Percentiles rank a stretch among this genome's conserved stretches.
These are phyloP conservation scores for Microglena sp. DNA, from an alignment of 139 green algal species.

Conservation along the genomic window DNA sequence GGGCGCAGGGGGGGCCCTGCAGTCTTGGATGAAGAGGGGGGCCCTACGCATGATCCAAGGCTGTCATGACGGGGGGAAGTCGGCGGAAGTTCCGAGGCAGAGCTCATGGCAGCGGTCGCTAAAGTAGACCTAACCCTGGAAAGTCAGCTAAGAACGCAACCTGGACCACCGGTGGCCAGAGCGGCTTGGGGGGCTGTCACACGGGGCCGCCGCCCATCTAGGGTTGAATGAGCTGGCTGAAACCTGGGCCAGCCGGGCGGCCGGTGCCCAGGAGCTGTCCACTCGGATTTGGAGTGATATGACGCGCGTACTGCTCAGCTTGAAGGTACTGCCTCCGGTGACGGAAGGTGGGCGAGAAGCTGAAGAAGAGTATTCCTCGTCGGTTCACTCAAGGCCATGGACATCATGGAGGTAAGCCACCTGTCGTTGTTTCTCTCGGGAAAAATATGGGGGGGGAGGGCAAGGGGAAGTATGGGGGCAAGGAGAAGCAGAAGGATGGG, in stretches of 20 bases:
- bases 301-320: conserved; percentile 20
- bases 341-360: background rate
- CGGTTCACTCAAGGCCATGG: too few relatives aligned
- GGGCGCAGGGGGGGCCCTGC: too few relatives aligned
- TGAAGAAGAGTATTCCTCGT: too few relatives aligned
- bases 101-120: conserved; percentile 33
- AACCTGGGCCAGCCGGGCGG: conserved; percentile 26
- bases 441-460: too few relatives aligned
- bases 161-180: conserved; percentile 31
- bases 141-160: conserved; percentile 25
- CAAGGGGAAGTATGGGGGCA: too few relatives aligned
- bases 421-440: too few relatives aligned
- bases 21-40: conserved; percentile 36
- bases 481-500: too few relatives aligned
- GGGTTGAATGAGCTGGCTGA: conserved; percentile 28
- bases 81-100: conserved; percentile 28
- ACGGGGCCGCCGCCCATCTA: conserved; percentile 10
- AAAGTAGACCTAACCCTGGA: conserved; percentile 37
- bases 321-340: conserved; percentile 13
- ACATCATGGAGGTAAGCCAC: too few relatives aligned
- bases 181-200: conserved; percentile 41
- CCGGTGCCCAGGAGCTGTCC: conserved; percentile 12
- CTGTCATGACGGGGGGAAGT: conserved; percentile 31
- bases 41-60: conserved; percentile 27
- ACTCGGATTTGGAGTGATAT: conserved; percentile 42